phyloP scores from a whole-genome alignment of 192 early-diverging fungal species.

The Pilobolus umbonatus region DNA sequence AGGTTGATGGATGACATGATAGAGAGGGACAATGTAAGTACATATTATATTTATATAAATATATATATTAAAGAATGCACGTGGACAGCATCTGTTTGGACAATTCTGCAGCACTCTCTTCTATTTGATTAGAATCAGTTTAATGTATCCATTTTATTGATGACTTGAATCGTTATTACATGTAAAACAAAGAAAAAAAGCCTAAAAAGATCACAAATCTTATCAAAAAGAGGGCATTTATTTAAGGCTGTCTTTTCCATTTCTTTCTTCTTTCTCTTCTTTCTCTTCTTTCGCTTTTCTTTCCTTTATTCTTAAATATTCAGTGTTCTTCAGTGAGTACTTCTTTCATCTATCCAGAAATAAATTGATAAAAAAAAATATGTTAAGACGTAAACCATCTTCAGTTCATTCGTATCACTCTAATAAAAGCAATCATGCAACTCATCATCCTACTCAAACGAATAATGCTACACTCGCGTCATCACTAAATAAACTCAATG shows the following conservation, averaged over 20 bases:
- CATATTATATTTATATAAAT: background rate
- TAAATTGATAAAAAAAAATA: too few species aligned
- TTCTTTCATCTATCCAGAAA: too few species aligned
- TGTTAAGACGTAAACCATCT: slow-evolving; percentile 16
- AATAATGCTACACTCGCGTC: background rate
- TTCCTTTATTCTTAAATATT: background rate
- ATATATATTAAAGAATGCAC: background rate
- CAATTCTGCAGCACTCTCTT: too few species aligned
- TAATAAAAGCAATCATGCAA: background rate
- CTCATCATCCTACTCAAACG: background rate
- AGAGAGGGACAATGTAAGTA: slow-evolving; percentile 3
- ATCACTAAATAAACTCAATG: background rate
- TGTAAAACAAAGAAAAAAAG: background rate
- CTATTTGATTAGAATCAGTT: too few species aligned
- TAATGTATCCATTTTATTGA: too few species aligned
- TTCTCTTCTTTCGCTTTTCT: background rate
- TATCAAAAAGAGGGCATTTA: slow-evolving; percentile 7
- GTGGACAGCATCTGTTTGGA: slow-evolving; percentile 16
- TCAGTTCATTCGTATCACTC: slow-evolving; percentile 6
- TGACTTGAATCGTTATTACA: too few species aligned
- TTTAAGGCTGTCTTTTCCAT: background rate
- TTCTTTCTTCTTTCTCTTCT: slow-evolving; percentile 13
- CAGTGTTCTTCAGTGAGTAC: background rate
- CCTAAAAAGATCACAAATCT: too few species aligned
- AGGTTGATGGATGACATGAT: too few species aligned